A percentile compares a stretch with the other conserved stretches of the same genome.
phyloP scores from a whole-genome alignment of 768 basidiomycete species.

The Paxillus rubicundulus region DNA sequence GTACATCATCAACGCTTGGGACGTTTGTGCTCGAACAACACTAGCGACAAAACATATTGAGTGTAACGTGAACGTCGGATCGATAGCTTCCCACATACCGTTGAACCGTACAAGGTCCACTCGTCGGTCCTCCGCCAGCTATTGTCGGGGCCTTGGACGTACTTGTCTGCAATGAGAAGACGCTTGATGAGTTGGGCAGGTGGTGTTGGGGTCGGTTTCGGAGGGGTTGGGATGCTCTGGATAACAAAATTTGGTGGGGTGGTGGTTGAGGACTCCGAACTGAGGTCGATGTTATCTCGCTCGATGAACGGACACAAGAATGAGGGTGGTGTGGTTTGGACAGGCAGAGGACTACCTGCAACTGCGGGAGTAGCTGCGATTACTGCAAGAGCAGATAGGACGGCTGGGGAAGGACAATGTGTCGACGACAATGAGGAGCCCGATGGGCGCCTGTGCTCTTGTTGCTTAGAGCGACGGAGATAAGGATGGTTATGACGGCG shows the following conservation, averaged over 20 bases:
- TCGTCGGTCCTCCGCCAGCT: constrained; percentile 52
- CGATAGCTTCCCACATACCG: constrained; percentile 39
- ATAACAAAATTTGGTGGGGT: neutral
- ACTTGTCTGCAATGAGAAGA: constrained; percentile 51
- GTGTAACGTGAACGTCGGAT: neutral
- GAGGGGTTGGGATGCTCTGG: constrained; percentile 1
- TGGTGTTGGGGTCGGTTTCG: constrained; percentile 9
- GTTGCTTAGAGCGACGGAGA: constrained; percentile 3
- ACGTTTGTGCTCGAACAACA: constrained; percentile 11
- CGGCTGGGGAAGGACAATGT: constrained; percentile 44
- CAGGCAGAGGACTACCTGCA: constrained; percentile 44
- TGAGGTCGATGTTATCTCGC: constrained; percentile 10
- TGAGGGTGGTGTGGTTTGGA: constrained; percentile 41
- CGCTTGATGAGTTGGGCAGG: constrained; percentile 4
- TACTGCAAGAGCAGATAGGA: constrained; percentile 57
- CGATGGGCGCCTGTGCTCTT: constrained; percentile 17
- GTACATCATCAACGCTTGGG: constrained; percentile 3
- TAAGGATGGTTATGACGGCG: constrained; percentile 9
- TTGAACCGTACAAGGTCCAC: constrained; percentile 73
- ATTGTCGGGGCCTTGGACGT: constrained; percentile 49
- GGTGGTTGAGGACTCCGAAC: neutral
- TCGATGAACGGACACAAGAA: constrained; percentile 59
- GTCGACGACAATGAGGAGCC: constrained; percentile 16
- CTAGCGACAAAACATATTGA: constrained; percentile 8
- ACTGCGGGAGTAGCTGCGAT: constrained; percentile 47